A percentile compares a stretch with the other conserved stretches of the same genome.
phyloP scores from a whole-genome alignment of 768 basidiomycete species.

The Naganishia vishniacii region DNA sequence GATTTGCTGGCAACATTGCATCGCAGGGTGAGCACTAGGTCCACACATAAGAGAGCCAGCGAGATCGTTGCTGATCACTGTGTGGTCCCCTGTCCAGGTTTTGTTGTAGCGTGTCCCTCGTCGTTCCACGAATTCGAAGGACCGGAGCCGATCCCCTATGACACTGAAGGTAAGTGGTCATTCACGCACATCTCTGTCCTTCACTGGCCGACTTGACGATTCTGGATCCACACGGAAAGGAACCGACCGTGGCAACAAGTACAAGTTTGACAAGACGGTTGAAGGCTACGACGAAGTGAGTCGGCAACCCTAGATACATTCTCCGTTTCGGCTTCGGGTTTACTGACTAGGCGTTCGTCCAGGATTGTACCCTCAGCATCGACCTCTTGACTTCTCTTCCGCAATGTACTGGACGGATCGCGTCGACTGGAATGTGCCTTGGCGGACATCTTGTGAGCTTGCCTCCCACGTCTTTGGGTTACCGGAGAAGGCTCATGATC shows the following conservation, averaged over 20 bases:
- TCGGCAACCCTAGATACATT: too few relatives aligned
- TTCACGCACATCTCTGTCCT: background rate
- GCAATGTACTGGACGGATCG: slow-evolving; percentile 89
- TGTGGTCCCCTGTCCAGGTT: too few relatives aligned
- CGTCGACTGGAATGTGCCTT: slow-evolving; percentile 47
- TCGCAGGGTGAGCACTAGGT: slow-evolving; percentile 64
- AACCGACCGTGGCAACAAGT: slow-evolving; percentile 84
- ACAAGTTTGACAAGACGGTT: slow-evolving; percentile 88
- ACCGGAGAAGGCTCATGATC: background rate
- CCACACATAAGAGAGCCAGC: too few relatives aligned
- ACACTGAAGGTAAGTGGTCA: slow-evolving; percentile 61
- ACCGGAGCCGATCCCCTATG: slow-evolving; percentile 81
- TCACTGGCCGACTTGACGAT: background rate
- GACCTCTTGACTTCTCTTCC: slow-evolving; percentile 66
- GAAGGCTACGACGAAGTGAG: slow-evolving; percentile 87
- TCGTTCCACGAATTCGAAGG: slow-evolving; percentile 86
- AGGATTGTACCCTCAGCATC: slow-evolving; percentile 74
- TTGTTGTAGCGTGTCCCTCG: slow-evolving; percentile 47
- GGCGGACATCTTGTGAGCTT: slow-evolving; percentile 39
- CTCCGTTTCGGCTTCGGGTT: background rate
- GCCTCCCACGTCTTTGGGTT: background rate
- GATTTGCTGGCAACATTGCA: slow-evolving; percentile 80
- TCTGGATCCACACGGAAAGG: slow-evolving; percentile 50
- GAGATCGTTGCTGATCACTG: too few relatives aligned
- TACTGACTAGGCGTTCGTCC: background rate